These are phyloP conservation scores for Spinacia oleracea DNA, from an alignment of 179 eudicot genomes.

Conservation along the genomic window DNA sequence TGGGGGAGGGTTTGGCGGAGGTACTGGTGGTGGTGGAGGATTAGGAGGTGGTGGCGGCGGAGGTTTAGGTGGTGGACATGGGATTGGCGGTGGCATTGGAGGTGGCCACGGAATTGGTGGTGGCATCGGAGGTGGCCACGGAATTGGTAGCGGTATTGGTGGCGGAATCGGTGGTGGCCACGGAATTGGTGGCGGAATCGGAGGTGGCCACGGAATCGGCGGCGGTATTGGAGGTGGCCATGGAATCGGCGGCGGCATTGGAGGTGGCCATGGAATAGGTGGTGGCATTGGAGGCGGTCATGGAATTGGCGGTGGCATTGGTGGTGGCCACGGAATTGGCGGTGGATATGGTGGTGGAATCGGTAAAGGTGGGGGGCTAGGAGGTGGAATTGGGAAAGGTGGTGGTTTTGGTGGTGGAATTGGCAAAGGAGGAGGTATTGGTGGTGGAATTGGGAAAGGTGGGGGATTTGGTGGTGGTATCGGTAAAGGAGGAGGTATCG, in stretches of 20 bases:
- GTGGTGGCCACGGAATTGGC: constrained; percentile 19
- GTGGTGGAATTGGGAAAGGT: constrained; percentile 22
- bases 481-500: constrained; percentile 32
- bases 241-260: constrained; percentile 30
- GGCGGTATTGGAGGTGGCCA: constrained; percentile 33
- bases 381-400: constrained; percentile 23
- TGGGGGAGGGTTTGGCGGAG: constrained; percentile 29
- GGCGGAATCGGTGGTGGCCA: constrained; percentile 16
- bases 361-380: no score
- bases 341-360: background rate
- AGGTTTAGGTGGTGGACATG: constrained; percentile 29
- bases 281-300: constrained; percentile 32
- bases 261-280: constrained; percentile 22
- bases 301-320: constrained; percentile 21
- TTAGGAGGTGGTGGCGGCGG: constrained; percentile 14
- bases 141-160: constrained; percentile 12
- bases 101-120: constrained; percentile 28
- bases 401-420: constrained; percentile 21
- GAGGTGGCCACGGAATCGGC: constrained; percentile 14
- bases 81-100: constrained; percentile 27
- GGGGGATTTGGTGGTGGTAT: constrained; percentile 28
- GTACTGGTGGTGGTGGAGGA: constrained; percentile 25
- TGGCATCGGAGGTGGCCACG: constrained; percentile 34
- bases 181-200: constrained; percentile 24
- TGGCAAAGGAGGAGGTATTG: constrained; percentile 19